Evolutionary conservation across 148 eudicot species (phyloP).

Genomic region (Euryodendron excelsum): DNA sequence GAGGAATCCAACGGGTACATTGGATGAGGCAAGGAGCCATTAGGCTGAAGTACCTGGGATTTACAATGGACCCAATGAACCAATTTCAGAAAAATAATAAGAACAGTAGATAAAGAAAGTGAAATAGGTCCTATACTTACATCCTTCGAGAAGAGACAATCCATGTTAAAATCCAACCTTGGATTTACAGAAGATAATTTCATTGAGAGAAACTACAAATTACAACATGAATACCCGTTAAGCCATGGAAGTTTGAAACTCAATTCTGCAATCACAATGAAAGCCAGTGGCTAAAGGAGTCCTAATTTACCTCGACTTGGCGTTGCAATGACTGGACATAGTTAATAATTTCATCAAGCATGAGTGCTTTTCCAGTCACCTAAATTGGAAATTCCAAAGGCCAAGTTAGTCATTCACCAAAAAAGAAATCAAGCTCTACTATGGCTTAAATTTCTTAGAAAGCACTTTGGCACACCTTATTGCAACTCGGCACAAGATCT

Average conservation of each 20-base stretch:
- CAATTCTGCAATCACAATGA: not conserved
- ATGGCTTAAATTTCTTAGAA: not conserved
- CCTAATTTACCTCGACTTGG: conserved; percentile 80
- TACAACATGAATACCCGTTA: not conserved
- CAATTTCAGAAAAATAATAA: not conserved
- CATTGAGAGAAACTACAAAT: conserved; percentile 76
- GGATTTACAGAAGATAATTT: conserved; percentile 75
- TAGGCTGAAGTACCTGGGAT: conserved; percentile 56
- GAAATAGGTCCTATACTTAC: conserved; percentile 36
- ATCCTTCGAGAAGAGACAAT: conserved; percentile 48
- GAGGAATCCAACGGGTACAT: conserved; percentile 49
- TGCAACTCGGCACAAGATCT: conserved; percentile 93
- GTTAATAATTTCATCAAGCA: conserved; percentile 95
- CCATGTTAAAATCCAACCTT: conserved; percentile 42
- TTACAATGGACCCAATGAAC: conserved; percentile 2
- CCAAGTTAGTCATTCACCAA: not conserved
- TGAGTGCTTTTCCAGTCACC: conserved; percentile 96
- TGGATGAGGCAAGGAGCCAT: conserved; percentile 36
- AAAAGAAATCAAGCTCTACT: not conserved
- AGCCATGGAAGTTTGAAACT: not conserved
- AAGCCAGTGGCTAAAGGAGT: not conserved
- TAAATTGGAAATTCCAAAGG: conserved; percentile 14
- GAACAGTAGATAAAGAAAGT: not conserved
- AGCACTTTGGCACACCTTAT: conserved; percentile 49
- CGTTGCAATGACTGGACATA: conserved; percentile 91